These are phyloP conservation scores for Xylaria grammica DNA, from an alignment of 495 filamentous ascomycete species.

Conservation along the genomic window DNA sequence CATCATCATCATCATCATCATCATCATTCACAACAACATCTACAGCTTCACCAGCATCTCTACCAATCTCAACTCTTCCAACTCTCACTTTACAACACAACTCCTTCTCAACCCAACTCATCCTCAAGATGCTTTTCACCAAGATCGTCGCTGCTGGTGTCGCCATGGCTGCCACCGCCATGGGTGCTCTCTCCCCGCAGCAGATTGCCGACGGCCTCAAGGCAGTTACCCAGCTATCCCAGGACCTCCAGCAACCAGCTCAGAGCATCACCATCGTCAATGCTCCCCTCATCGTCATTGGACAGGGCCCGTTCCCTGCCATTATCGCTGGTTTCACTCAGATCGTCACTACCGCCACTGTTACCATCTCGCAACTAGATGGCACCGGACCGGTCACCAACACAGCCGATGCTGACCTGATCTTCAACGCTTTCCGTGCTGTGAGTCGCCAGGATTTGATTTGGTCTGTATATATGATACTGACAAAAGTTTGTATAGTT, in stretches of 20 bases:
- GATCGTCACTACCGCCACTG: conserved; percentile 29
- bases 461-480: neutral
- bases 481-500: conserved; percentile 22
- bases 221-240: conserved; percentile 22
- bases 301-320: conserved; percentile 29
- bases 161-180: conserved; percentile 22
- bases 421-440: conserved; percentile 12
- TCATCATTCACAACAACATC: neutral
- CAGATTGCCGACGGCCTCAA: conserved; percentile 26
- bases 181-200: conserved; percentile 16
- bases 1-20: neutral
- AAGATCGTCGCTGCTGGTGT: conserved; percentile 19
- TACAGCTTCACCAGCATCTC: neutral
- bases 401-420: conserved; percentile 24
- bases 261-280: conserved; percentile 30
- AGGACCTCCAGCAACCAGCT: conserved; percentile 21
- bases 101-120: neutral
- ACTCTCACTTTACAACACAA: neutral
- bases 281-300: conserved; percentile 29
- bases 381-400: conserved; percentile 6
- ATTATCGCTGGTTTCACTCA: conserved; percentile 29
- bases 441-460: conserved; percentile 8
- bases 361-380: conserved; percentile 1
- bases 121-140: conserved; percentile 33
- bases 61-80: neutral